These are phyloP conservation scores for Sistotremastrum suecicum DNA, from an alignment of 768 basidiomycete genomes.

Conservation along the genomic window DNA sequence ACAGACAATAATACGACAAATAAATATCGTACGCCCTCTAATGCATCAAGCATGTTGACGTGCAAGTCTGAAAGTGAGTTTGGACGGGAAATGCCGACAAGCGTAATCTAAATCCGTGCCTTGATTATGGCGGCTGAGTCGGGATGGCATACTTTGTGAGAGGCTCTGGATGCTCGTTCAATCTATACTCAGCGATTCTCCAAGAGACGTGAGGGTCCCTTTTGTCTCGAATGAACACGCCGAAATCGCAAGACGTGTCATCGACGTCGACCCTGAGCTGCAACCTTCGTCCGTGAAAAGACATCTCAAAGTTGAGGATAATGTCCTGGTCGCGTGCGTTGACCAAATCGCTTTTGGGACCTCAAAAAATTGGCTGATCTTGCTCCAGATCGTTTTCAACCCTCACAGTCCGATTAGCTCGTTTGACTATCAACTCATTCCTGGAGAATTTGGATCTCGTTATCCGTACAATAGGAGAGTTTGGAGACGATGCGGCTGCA, in stretches of 20 bases:
- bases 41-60: not conserved
- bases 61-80: not conserved
- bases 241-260: slow-evolving; percentile 62
- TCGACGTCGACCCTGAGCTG: slow-evolving; percentile 78
- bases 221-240: slow-evolving; percentile 67
- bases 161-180: too few relatives aligned
- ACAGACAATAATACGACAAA: too few relatives aligned
- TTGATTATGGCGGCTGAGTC: too few relatives aligned
- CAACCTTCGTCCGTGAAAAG: slow-evolving; percentile 71
- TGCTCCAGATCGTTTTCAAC: slow-evolving; percentile 51
- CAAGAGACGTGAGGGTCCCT: slow-evolving; percentile 60
- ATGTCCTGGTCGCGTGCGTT: slow-evolving; percentile 64
- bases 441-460: slow-evolving; percentile 84
- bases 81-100: not conserved
- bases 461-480: slow-evolving; percentile 66
- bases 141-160: too few relatives aligned
- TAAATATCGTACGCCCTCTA: too few relatives aligned
- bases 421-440: slow-evolving; percentile 74
- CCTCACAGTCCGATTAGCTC: slow-evolving; percentile 71
- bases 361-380: slow-evolving; percentile 1
- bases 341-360: not conserved
- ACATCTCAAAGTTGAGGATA: slow-evolving; percentile 48
- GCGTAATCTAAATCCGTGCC: not conserved
- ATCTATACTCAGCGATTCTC: slow-evolving; percentile 3
- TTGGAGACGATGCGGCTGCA: slow-evolving; percentile 48